Evolutionary conservation across 2,329 filamentous ascomycete species (phyloP).

Genomic region (Neobulgaria alba): DNA sequence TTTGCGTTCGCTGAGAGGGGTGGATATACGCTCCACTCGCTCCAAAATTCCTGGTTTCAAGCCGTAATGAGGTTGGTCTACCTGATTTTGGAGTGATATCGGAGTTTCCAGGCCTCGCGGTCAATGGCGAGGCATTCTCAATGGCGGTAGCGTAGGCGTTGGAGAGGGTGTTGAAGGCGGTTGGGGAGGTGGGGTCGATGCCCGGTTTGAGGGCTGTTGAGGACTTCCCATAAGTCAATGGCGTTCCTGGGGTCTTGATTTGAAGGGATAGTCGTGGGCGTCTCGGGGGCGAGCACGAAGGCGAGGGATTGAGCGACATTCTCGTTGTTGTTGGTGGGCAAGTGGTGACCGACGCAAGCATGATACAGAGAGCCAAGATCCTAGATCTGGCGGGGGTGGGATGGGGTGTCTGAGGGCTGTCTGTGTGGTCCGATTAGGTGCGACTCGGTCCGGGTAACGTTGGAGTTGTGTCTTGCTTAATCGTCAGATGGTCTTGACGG

Average conservation of each 20-base stretch:
- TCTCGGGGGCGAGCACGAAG: constrained; percentile 24
- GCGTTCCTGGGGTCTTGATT: constrained; percentile 38
- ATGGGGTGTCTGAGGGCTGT: constrained; percentile 3
- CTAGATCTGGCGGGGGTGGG: not conserved
- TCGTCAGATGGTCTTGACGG: constrained; percentile 3
- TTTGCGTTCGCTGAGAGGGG: constrained; percentile 26
- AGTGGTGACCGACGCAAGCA: not conserved
- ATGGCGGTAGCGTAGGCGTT: constrained; percentile 57
- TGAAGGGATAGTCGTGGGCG: constrained; percentile 48
- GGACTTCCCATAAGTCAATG: constrained; percentile 33
- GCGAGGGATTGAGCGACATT: constrained; percentile 22
- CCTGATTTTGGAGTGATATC: constrained; percentile 37
- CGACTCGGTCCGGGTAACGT: constrained; percentile 5
- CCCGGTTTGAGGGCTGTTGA: constrained; percentile 36
- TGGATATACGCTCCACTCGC: constrained; percentile 15
- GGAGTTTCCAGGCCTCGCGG: constrained; percentile 23
- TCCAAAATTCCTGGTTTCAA: constrained; percentile 22
- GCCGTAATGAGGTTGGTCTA: constrained; percentile 23
- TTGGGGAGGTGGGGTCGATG: constrained; percentile 50
- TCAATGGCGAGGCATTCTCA: constrained; percentile 45
- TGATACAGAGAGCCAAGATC: not conserved
- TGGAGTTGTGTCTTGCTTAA: not conserved
- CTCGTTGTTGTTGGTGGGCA: constrained; percentile 11
- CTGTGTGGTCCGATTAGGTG: constrained; percentile 1
- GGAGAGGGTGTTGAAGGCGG: constrained; percentile 57